Conservation (phyloP, 345 rosid genomes). For the Trapa incisa region DNA sequence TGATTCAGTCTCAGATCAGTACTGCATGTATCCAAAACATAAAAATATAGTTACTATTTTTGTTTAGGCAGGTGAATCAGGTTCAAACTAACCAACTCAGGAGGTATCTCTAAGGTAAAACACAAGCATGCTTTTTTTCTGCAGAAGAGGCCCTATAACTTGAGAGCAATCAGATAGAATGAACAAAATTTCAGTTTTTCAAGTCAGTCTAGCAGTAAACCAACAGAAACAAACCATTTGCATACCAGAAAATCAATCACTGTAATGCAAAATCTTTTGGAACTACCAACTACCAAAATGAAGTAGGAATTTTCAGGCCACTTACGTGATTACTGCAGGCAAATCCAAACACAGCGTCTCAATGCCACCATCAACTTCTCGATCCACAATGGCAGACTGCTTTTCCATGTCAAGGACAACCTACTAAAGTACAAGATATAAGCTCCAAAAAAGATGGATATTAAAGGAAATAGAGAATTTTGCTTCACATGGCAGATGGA, state of each 20-base stretch:
- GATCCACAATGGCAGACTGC: constrained; percentile 55
- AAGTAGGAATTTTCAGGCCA: neutral
- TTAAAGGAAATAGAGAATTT: neutral
- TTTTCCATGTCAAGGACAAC: constrained; percentile 69
- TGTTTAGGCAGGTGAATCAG: neutral
- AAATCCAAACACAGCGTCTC: constrained; percentile 64
- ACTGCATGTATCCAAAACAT: constrained; percentile 26
- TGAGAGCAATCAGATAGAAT: neutral
- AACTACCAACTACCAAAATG: neutral
- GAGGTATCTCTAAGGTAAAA: neutral
- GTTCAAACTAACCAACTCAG: neutral
- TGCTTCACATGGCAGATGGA: neutral
- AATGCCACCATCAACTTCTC: constrained; percentile 96
- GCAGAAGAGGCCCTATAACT: neutral
- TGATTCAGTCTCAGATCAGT: constrained; percentile 90
- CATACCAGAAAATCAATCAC: neutral
- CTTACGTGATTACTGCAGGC: constrained; percentile 80
- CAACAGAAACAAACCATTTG: neutral
- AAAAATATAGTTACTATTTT: neutral
- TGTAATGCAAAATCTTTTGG: neutral
- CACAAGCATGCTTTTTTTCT: neutral
- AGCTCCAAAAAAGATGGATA: constrained; percentile 1
- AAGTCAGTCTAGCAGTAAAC: neutral
- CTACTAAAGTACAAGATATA: constrained; percentile 36
- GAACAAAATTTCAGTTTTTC: neutral